Percentiles rank a stretch among this genome's conserved stretches.
Conservation (phyloP, 306 rosid genomes). For the Amphicarpaea edgeworthii region DNA sequence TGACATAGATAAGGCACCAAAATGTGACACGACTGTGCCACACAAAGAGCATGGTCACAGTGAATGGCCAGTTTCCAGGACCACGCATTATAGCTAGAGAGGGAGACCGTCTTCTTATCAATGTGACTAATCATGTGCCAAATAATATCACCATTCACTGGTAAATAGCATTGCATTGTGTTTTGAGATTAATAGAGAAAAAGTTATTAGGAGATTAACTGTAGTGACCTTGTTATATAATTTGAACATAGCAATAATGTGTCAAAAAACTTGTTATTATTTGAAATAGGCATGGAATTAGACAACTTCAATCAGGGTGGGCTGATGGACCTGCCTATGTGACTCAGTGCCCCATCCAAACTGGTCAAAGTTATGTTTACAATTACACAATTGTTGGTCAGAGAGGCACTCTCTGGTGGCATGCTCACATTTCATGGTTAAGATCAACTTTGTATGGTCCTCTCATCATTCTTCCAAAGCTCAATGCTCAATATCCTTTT, state of each 20-base stretch:
- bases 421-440: slow-evolving; percentile 74
- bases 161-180: slow-evolving; percentile 44
- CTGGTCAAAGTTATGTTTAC: slow-evolving; percentile 71
- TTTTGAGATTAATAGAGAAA: not conserved
- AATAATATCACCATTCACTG: slow-evolving; percentile 73
- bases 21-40: slow-evolving; percentile 75
- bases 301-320: slow-evolving; percentile 60
- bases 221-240: not conserved
- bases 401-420: slow-evolving; percentile 84
- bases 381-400: slow-evolving; percentile 73
- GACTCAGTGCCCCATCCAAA: slow-evolving; percentile 79
- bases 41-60: slow-evolving; percentile 70
- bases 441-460: slow-evolving; percentile 78
- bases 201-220: not conserved
- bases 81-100: slow-evolving; percentile 76
- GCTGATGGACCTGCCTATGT: slow-evolving; percentile 68
- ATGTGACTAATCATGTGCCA: slow-evolving; percentile 66
- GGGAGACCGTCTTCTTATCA: slow-evolving; percentile 69
- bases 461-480: slow-evolving; percentile 66
- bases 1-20: slow-evolving; percentile 55
- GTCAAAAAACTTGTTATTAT: not conserved
- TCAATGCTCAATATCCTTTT: slow-evolving; percentile 57
- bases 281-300: slow-evolving; percentile 70
- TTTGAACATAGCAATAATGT: not conserved
- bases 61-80: slow-evolving; percentile 79